A percentile compares a stretch with the other conserved stretches of the same genome.
Evolutionary conservation across 768 basidiomycete species (phyloP).

Genomic region (Cyathus striatus): DNA sequence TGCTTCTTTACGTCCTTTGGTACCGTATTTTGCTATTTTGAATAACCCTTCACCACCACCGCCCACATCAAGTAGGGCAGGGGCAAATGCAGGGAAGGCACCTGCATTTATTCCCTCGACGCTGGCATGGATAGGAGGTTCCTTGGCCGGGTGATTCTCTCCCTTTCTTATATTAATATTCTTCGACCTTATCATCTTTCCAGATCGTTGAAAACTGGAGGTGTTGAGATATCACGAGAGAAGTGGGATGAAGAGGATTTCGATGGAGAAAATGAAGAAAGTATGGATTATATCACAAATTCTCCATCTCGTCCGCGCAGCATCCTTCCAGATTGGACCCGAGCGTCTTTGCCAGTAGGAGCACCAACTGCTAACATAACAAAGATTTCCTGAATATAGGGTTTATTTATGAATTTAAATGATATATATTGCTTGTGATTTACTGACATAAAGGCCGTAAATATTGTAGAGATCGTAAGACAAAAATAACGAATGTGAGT

Average conservation of each 20-base stretch:
- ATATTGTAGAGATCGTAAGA: no score
- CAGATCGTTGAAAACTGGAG: constrained; percentile 84
- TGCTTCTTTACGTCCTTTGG: constrained; percentile 63
- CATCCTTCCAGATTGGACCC: constrained; percentile 81
- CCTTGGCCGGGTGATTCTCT: constrained; percentile 74
- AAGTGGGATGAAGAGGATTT: constrained; percentile 75
- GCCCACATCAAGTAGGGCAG: constrained; percentile 44
- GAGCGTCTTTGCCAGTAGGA: constrained; percentile 52
- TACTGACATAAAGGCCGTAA: no score
- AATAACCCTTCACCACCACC: constrained; percentile 73
- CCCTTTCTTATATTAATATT: constrained; percentile 1
- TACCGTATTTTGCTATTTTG: constrained; percentile 72
- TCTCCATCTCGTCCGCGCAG: constrained; percentile 16
- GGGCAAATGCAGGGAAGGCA: constrained; percentile 70
- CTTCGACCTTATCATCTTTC: constrained; percentile 3
- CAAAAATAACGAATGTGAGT: no score
- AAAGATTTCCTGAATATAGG: constrained; percentile 4
- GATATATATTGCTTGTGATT: no score
- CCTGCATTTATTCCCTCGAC: constrained; percentile 82
- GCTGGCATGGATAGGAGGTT: constrained; percentile 91
- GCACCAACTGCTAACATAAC: constrained; percentile 51
- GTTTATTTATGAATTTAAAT: background rate
- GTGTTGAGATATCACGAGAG: constrained; percentile 76
- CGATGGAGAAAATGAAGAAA: constrained; percentile 37
- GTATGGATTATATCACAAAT: constrained; percentile 31